phyloP scores from a whole-genome alignment of 2,329 filamentous ascomycete species.

The Dothidotthia symphoricarpi region DNA sequence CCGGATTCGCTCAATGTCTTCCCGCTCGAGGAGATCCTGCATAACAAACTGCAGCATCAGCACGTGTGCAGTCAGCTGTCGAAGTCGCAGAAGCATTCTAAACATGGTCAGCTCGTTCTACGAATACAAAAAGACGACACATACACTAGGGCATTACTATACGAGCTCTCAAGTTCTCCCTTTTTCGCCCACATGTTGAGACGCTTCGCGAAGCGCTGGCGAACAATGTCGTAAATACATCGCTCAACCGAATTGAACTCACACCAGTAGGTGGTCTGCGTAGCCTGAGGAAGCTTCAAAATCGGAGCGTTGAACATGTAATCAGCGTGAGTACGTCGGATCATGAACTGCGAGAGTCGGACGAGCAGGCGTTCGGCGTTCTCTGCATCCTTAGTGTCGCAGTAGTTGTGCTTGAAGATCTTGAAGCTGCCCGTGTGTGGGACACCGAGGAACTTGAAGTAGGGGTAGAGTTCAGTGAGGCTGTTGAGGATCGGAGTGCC shows the following conservation, averaged over 20 bases:
- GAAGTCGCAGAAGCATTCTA: slow-evolving; percentile 49
- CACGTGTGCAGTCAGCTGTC: slow-evolving; percentile 53
- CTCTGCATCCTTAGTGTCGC: slow-evolving; percentile 29
- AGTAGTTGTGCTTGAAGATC: slow-evolving; percentile 49
- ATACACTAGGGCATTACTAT: slow-evolving; percentile 43
- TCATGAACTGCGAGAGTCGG: slow-evolving; percentile 50
- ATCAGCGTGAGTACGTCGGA: slow-evolving; percentile 56
- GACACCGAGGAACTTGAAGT: slow-evolving; percentile 48
- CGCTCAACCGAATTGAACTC: slow-evolving; percentile 55
- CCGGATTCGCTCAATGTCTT: slow-evolving; percentile 49
- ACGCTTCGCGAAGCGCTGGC: slow-evolving; percentile 42
- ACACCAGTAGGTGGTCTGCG: slow-evolving; percentile 44
- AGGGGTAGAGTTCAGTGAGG: slow-evolving; percentile 36
- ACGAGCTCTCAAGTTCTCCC: slow-evolving; percentile 33
- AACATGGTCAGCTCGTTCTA: background rate
- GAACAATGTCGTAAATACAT: slow-evolving; percentile 55
- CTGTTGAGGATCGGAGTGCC: slow-evolving; percentile 45
- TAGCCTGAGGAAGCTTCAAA: slow-evolving; percentile 53
- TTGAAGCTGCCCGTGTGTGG: slow-evolving; percentile 43
- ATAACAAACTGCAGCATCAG: slow-evolving; percentile 51
- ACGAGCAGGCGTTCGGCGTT: slow-evolving; percentile 38
- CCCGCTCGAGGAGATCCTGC: slow-evolving; percentile 45
- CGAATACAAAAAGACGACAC: background rate
- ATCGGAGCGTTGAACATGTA: slow-evolving; percentile 54
- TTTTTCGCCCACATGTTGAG: slow-evolving; percentile 41